These are phyloP conservation scores for Neophaeococcomyces mojaviensis DNA, from an alignment of 2,329 filamentous ascomycete species.

Conservation along the genomic window DNA sequence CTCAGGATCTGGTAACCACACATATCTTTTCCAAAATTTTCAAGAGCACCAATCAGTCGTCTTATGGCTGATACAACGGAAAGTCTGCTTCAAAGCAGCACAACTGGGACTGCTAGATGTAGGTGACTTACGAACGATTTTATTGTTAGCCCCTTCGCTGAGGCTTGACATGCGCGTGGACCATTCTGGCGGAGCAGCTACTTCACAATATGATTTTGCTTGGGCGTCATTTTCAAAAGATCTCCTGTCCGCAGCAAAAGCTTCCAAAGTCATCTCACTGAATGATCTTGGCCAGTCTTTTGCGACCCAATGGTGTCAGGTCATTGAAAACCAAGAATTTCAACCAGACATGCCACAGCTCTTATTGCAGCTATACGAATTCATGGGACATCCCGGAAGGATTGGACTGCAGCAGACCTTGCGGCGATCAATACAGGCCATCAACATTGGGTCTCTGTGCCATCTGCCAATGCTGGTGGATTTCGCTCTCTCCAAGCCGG, in stretches of 20 bases:
- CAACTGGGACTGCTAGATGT: conserved; percentile 16
- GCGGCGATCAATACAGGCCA: neutral
- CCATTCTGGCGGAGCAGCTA: neutral
- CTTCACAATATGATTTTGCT: neutral
- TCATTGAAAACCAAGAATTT: neutral
- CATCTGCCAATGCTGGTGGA: no score
- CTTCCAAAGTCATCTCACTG: neutral
- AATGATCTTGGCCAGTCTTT: conserved; percentile 1
- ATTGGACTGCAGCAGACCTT: neutral
- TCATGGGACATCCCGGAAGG: neutral
- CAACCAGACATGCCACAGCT: conserved; percentile 2
- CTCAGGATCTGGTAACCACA: conserved; percentile 13
- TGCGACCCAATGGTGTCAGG: neutral
- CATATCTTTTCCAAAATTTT: conserved; percentile 1
- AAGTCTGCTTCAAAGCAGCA: conserved; percentile 13
- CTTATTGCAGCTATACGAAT: neutral
- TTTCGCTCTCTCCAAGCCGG: no score
- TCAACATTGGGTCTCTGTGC: neutral
- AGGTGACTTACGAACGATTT: conserved; percentile 10
- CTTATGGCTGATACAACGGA: conserved; percentile 10
- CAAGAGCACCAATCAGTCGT: neutral
- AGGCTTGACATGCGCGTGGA: neutral
- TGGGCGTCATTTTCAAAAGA: neutral
- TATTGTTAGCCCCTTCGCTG: conserved; percentile 2
- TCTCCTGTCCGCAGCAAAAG: neutral